Evolutionary conservation across 179 eudicot genomes (phyloP).

Genomic region (Carnegiea gigantea): DNA sequence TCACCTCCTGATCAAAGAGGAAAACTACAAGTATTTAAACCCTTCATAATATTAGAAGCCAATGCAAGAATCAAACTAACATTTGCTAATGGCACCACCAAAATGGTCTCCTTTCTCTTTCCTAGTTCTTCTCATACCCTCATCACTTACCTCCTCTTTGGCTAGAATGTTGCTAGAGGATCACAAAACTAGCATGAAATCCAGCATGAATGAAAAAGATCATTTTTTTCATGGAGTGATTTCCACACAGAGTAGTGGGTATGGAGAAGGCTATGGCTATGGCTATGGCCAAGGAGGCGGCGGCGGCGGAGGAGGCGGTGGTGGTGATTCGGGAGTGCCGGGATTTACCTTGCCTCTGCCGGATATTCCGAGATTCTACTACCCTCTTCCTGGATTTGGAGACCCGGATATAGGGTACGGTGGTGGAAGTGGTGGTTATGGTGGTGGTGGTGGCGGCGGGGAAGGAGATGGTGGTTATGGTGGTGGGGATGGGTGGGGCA

Average conservation of each 20-base stretch:
- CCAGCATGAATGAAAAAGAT: not conserved
- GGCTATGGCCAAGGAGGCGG: not conserved
- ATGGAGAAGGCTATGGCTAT: slow-evolving; percentile 21
- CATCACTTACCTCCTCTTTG: slow-evolving; percentile 17
- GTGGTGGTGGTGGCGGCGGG: not conserved
- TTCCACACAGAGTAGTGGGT: slow-evolving; percentile 3
- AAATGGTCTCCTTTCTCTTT: slow-evolving; percentile 15
- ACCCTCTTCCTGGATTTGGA: not conserved
- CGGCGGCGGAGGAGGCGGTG: slow-evolving; percentile 1
- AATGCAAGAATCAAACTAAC: not conserved
- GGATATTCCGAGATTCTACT: not conserved
- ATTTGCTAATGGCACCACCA: slow-evolving; percentile 9
- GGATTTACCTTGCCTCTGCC: slow-evolving; percentile 14
- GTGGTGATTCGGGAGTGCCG: not conserved
- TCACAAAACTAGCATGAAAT: not conserved
- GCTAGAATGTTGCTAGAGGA: slow-evolving; percentile 20
- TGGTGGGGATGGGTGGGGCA: not conserved
- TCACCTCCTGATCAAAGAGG: not conserved
- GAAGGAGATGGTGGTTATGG: not conserved
- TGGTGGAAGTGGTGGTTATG: not conserved
- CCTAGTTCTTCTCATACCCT: slow-evolving; percentile 19
- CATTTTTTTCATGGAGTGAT: not conserved
- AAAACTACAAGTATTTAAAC: slow-evolving; percentile 18
- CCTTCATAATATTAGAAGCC: not conserved
- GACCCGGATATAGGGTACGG: not conserved